These are phyloP conservation scores for Alternaria sp. DNA, from an alignment of 2,329 filamentous ascomycete species.

Conservation along the genomic window DNA sequence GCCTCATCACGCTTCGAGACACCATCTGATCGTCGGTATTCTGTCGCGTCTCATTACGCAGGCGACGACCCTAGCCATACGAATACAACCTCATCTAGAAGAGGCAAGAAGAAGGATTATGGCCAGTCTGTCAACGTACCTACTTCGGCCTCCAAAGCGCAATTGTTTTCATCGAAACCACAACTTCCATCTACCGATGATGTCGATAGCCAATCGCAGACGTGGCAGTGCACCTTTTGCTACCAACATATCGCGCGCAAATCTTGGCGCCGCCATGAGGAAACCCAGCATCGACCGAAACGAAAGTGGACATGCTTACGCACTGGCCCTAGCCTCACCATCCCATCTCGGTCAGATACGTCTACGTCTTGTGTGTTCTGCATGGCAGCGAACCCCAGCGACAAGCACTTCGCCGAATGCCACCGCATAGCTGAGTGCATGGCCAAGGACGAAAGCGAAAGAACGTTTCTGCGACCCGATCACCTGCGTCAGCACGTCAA, in stretches of 20 bases:
- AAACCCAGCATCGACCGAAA: slow-evolving; percentile 44
- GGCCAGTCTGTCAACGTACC: slow-evolving; percentile 22
- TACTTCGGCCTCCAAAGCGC: slow-evolving; percentile 15
- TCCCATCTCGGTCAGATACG: slow-evolving; percentile 8
- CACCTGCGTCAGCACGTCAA: slow-evolving; percentile 43
- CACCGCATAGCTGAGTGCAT: slow-evolving; percentile 43
- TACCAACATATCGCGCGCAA: slow-evolving; percentile 35
- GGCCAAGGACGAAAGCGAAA: slow-evolving; percentile 30
- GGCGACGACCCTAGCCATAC: neutral
- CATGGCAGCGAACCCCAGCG: slow-evolving; percentile 30
- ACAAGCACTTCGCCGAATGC: slow-evolving; percentile 33
- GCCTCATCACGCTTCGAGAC: neutral
- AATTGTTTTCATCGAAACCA: slow-evolving; percentile 10
- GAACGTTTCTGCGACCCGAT: slow-evolving; percentile 43
- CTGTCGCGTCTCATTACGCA: slow-evolving; percentile 13
- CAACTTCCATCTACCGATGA: neutral
- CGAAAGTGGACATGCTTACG: slow-evolving; percentile 44
- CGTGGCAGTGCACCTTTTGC: slow-evolving; percentile 47
- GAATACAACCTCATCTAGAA: slow-evolving; percentile 20
- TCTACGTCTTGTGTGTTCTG: slow-evolving; percentile 39
- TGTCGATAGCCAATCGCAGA: slow-evolving; percentile 19
- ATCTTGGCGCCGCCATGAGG: slow-evolving; percentile 47
- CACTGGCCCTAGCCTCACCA: slow-evolving; percentile 27
- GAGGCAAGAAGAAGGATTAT: slow-evolving; percentile 49
- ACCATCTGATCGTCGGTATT: neutral